phyloP scores from a whole-genome alignment of 257 asterid species.

The Plectranthus barbatus region DNA sequence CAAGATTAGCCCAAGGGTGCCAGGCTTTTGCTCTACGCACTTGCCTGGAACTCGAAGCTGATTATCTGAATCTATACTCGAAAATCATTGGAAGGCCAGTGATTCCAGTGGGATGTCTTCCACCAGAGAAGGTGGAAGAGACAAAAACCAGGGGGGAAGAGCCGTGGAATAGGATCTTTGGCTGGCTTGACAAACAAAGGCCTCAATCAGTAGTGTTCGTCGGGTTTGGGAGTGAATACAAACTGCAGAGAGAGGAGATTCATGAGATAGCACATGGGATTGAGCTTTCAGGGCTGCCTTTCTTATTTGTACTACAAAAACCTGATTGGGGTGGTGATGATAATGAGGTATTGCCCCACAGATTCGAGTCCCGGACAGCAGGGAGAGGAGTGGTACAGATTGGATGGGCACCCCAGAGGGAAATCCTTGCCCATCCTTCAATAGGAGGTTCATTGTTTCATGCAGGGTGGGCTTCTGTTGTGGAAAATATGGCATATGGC shows the following conservation, averaged over 20 bases:
- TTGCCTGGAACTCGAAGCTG: conserved; percentile 19
- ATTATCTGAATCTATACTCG: conserved; percentile 1
- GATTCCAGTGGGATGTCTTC: conserved; percentile 26
- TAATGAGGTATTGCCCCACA: not conserved
- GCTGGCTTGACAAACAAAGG: conserved; percentile 21
- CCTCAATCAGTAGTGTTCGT: conserved; percentile 13
- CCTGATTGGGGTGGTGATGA: conserved; percentile 6
- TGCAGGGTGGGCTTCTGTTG: conserved; percentile 27
- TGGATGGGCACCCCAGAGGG: conserved; percentile 43
- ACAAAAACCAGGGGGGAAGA: not conserved
- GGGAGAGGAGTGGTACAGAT: conserved; percentile 25
- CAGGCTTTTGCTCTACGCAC: conserved; percentile 13
- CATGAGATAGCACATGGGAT: conserved; percentile 24
- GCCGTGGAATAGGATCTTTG: conserved; percentile 11
- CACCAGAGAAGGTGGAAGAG: not conserved
- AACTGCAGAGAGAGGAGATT: conserved; percentile 12
- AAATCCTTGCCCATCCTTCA: conserved; percentile 31
- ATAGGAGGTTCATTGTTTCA: conserved; percentile 23
- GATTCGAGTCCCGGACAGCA: not conserved
- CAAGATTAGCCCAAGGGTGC: not conserved
- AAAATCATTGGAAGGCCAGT: conserved; percentile 16
- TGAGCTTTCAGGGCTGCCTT: conserved; percentile 20
- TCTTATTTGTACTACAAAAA: conserved; percentile 16
- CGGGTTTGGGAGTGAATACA: conserved; percentile 24
- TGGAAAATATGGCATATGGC: conserved; percentile 21